Evolutionary conservation across 768 basidiomycete genomes (phyloP), one percentile per base, ranked within the genome.

Genomic region (Boletus insuetus): DNA sequence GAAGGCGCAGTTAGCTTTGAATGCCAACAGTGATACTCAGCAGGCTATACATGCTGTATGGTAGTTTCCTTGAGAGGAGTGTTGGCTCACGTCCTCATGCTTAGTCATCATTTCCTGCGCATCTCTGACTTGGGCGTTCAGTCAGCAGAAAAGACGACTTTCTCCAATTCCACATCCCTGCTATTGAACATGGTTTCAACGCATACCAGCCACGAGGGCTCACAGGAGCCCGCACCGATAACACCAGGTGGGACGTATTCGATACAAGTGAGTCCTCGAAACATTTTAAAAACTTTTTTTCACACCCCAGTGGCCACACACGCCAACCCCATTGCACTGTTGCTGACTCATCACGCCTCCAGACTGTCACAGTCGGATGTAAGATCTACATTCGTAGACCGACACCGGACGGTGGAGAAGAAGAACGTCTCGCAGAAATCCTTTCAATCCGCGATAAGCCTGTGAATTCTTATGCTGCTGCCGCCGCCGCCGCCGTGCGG

Each of bases 361-460:
- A 94, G 94, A 87, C 85, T 35, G 85, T 98, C 63, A 81, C 84
- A 56, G 90, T 94, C 64, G 97, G 97, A 53, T 98, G 95, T 78
- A 98, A 98, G 77, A 83, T 99, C 69, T 94, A 87, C 75, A 91
- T 96, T 61, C 84, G 83, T 41, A 87, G 96, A 60, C 86, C 88
- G 56, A 82, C 82, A 41, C 73, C 85, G 44, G 85, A 87, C 64
- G 91, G 88, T 43, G 77, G 84, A 62, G 74, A 77, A 44, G 95
- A 98, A 74, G 92, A 97, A 67, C 89, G 96, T 45, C 84, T 94
- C 49, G 97, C 95, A 14, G 97, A 99, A 76, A 88, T 99, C 62
- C 80, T 99, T 29, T 96, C 94, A 53, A 94, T 96, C 52, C 89
- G 97, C 46, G 92, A 95, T 69, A 90, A 89, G 72, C 86, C 87